Base-by-base conservation (phyloP, 805 yeast genomes). In the Saturnispora quitensis region DNA sequence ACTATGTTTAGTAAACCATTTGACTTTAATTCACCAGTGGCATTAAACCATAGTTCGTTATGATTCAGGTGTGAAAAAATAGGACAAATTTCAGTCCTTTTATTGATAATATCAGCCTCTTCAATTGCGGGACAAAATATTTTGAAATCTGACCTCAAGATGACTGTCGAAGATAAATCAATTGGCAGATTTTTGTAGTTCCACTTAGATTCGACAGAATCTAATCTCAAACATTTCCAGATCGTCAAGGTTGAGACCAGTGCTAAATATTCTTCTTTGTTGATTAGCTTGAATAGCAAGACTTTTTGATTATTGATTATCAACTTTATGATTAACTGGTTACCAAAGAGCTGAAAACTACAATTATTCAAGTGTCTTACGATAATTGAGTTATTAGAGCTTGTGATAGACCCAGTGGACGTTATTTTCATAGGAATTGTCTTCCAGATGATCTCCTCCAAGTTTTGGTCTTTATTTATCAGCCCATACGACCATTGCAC, bases 31-130 rank as follows among this genome's bases (percentile, higher is more conserved):
- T 80, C 83, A 0, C 86, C 89, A 83, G 81, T 82, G 1, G 86
- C 79, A 49, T 73, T 74, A 60, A 84, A 84, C 91, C 91, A 86
- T 4, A 81, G 81, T 60, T 80, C 86, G 52, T 61, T n/a, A 56
- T 47, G 44, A 51, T 53, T 45, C 2, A 45, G 7, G 3, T 40
- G 40, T 5, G 49, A 54, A 31, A 47, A 54, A 17, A 52, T 35
- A 25, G 59, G 54, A n/a, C 68, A 67, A 31, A 31, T 31, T 31
- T 31, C 34, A 10, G 15, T 31, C n/a, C 15, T 10, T 17, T 74
- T 58, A 54, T 67, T 72, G 52, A 69, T 70, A 68, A 68, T 18
- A 12, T 28, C 20, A 5, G 81, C 78, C 13, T 38, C 42, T 38
- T 38, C 8, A 2, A 20, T 18, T 18, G 24, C 22, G n/a, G 42